phyloP scores from a whole-genome alignment of 768 basidiomycete genomes.

The Mycena pura region DNA sequence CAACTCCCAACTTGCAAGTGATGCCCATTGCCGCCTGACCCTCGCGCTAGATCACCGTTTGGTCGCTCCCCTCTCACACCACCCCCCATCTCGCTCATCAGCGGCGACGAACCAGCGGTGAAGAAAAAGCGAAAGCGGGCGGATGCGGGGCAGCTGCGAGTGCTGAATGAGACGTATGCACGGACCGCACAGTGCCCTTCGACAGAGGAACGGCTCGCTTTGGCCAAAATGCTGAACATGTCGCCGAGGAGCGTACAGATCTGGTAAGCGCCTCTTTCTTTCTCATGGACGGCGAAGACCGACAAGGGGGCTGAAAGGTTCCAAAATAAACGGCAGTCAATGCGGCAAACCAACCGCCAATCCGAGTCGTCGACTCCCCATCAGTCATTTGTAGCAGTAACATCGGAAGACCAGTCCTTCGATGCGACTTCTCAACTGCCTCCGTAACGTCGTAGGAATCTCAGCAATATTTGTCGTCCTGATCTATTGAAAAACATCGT shows the following conservation, averaged over 20 bases:
- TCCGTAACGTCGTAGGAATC: too few relatives aligned
- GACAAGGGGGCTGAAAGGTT: constrained; percentile 62
- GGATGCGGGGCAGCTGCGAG: constrained; percentile 78
- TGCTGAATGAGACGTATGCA: constrained; percentile 79
- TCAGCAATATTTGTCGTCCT: too few relatives aligned
- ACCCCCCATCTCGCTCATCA: constrained; percentile 54
- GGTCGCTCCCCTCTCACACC: constrained; percentile 47
- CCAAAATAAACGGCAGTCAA: constrained; percentile 86
- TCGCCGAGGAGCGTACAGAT: constrained; percentile 86
- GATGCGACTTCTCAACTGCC: too few relatives aligned
- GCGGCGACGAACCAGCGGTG: constrained; percentile 69
- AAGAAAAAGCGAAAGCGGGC: constrained; percentile 92
- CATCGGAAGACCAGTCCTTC: too few relatives aligned
- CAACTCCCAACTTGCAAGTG: too few relatives aligned
- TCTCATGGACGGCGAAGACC: constrained; percentile 24
- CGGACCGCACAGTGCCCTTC: constrained; percentile 89
- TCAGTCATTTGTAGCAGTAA: constrained; percentile 60
- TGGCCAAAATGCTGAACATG: constrained; percentile 84
- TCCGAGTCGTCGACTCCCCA: constrained; percentile 59
- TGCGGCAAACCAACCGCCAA: constrained; percentile 79
- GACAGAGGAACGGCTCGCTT: constrained; percentile 78
- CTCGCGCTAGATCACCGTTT: constrained; percentile 53
- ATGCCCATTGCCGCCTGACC: too few relatives aligned
- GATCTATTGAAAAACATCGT: too few relatives aligned
- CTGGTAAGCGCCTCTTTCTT: constrained; percentile 62